Evolutionary conservation across 2,329 filamentous ascomycete species (phyloP).

Genomic region (Phaeosphaeriaceae sp.): DNA sequence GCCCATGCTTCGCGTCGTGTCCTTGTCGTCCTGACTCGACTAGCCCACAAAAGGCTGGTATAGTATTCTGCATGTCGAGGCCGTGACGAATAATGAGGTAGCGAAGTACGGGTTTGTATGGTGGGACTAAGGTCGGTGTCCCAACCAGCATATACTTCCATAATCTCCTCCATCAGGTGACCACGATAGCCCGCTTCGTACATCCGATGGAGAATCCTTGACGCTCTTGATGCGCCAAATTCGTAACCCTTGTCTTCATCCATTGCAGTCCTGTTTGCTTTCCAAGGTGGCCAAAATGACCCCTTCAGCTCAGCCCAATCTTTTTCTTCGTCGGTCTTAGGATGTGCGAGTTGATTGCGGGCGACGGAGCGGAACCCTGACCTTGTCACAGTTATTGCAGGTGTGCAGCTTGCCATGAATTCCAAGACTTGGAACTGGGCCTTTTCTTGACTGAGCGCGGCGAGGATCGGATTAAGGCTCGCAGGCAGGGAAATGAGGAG

Average conservation of each 20-base stretch:
- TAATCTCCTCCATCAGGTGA: conserved; percentile 60
- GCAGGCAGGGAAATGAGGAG: conserved; percentile 57
- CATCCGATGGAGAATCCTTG: conserved; percentile 63
- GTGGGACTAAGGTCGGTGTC: conserved; percentile 69
- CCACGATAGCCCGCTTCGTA: conserved; percentile 64
- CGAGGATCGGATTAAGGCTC: conserved; percentile 57
- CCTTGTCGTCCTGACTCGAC: conserved; percentile 65
- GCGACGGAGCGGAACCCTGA: conserved; percentile 64
- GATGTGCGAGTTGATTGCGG: conserved; percentile 63
- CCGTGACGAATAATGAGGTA: conserved; percentile 30
- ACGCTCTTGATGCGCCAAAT: conserved; percentile 64
- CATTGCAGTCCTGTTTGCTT: conserved; percentile 66
- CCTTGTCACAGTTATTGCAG: conserved; percentile 62
- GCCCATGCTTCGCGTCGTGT: conserved; percentile 71
- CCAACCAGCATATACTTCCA: conserved; percentile 65
- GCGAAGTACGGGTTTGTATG: conserved; percentile 63
- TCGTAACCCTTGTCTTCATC: conserved; percentile 64
- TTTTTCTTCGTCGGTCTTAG: conserved; percentile 62
- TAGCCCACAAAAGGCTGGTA: conserved; percentile 58
- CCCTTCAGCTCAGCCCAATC: conserved; percentile 67
- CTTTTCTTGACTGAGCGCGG: conserved; percentile 58
- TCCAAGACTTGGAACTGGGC: conserved; percentile 65
- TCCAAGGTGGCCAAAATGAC: conserved; percentile 71
- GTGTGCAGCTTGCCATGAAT: conserved; percentile 63
- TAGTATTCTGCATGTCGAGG: conserved; percentile 7